Base-by-base conservation (phyloP, 352 stramenopile genomes). In the Aphanomyces stellatus region DNA sequence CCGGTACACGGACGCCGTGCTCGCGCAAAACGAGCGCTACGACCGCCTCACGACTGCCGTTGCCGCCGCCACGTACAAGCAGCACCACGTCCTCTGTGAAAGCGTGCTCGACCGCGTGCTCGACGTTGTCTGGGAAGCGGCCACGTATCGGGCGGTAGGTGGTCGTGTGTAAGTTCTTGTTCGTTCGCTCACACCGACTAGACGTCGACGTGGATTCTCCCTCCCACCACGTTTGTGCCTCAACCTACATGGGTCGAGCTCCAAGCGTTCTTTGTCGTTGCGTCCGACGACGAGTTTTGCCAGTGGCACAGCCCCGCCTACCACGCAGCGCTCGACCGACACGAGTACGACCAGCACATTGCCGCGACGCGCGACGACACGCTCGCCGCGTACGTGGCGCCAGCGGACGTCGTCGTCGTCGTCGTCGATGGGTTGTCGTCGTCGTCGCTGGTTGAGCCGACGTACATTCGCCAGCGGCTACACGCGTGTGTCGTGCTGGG, bases 1-100 rank as follows among this genome's bases (percentile, higher is more conserved):
- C 64, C 74, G 73, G 61, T 91, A 84, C 59, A 79, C 88, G 25
- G 82, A 91, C 65, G 76, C 88, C 40, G 78, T 65, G 11, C 69
- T 82, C 24, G 75, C 80, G 17, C 82, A 88, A 19, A 27, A 27
- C 4, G 31, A 77, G 28, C 77, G 88, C 15, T 72, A 73, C 19
- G 65, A 71, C 5, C 68, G 72, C 19, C 69, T 82, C 1, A 22
- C 75, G 6, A 40, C 55, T 0, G 85, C 85, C 3, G 51, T 75
- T 28, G 33, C 74, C 10, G 71, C 72, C 1, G 75, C 80, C 2
- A 64, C 70, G n/a, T 70, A 70, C 8, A 74, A 88, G 69, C 65
- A 75, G 13, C 79, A 77, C 51, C 40, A 75, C n/a, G 63, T 84
- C 4, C 71, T 91, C 51, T 79, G 76, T 5, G 43, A 46, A 0